Percentiles rank a stretch among this genome's conserved stretches.
Evolutionary conservation across 116 monocot genomes (phyloP).

Genomic region (Trichopus zeylanicus): DNA sequence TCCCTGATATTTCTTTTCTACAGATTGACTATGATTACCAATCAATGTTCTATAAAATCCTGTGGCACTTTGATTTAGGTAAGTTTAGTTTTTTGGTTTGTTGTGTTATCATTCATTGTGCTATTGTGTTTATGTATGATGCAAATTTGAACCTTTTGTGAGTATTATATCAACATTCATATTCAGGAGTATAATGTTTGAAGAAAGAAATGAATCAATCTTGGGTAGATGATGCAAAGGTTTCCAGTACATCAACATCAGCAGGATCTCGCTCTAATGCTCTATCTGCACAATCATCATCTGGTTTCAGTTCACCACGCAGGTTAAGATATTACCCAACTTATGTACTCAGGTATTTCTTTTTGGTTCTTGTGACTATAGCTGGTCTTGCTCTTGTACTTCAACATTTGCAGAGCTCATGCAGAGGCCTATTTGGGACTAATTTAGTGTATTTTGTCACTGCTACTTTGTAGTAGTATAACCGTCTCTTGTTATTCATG

Average conservation of each 20-base stretch:
- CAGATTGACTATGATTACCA: background rate
- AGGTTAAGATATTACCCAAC: slow-evolving; percentile 5
- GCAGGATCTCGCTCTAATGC: slow-evolving; percentile 3
- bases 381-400: background rate
- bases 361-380: background rate
- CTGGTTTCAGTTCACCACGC: slow-evolving; percentile 2
- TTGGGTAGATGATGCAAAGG: slow-evolving; percentile 16
- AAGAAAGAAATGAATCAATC: slow-evolving; percentile 12
- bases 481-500: too few species aligned
- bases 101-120: background rate
- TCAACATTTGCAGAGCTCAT: too few species aligned
- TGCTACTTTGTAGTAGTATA: too few species aligned
- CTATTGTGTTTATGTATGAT: too few species aligned
- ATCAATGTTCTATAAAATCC: too few species aligned
- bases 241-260: slow-evolving; percentile 6
- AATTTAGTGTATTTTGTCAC: too few species aligned
- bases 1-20: background rate
- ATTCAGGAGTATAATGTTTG: slow-evolving; percentile 10
- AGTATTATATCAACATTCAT: background rate
- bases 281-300: slow-evolving; percentile 4
- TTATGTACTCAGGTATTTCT: background rate
- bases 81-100: background rate
- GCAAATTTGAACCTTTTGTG: background rate
- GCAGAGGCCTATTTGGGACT: too few species aligned
- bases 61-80: background rate